Conservation (phyloP, 2,329 filamentous ascomycete genomes). For the Xylariomycetidae sp. region DNA sequence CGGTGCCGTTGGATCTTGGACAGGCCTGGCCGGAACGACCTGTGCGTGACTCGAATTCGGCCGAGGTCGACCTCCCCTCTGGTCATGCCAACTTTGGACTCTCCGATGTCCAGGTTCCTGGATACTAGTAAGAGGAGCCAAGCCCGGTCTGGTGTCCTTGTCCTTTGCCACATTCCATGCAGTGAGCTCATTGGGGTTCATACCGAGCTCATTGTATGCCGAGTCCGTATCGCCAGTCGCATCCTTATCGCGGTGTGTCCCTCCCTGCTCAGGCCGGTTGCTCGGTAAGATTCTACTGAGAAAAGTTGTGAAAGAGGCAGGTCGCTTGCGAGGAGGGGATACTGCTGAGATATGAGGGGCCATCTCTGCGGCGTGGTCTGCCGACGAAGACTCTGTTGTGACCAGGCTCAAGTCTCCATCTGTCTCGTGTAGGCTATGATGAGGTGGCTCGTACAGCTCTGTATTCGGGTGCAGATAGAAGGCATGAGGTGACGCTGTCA, state of each 20-base stretch:
- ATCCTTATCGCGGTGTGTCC: constrained; percentile 33
- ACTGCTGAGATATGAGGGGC: no score
- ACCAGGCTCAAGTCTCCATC: no score
- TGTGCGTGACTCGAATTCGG: background rate
- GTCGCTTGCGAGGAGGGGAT: no score
- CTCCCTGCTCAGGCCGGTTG: constrained; percentile 43
- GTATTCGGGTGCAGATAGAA: no score
- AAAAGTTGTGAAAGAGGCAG: constrained; percentile 32
- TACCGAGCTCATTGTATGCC: constrained; percentile 15
- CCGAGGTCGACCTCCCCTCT: background rate
- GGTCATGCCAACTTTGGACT: no score
- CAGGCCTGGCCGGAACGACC: background rate
- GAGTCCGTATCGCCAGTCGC: constrained; percentile 14
- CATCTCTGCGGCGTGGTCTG: no score
- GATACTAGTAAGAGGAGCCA: background rate
- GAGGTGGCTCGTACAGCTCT: no score
- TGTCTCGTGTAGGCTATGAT: no score
- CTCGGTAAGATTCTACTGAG: constrained; percentile 42
- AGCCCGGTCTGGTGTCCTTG: constrained; percentile 1
- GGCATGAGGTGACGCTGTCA: no score
- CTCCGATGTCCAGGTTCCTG: background rate
- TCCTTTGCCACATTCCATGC: constrained; percentile 23
- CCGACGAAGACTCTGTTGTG: no score
- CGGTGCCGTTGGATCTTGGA: background rate
- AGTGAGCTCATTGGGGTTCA: constrained; percentile 20